Base-by-base conservation (phyloP, 2,329 filamentous ascomycete genomes). In the Fusarium marasasianum region DNA sequence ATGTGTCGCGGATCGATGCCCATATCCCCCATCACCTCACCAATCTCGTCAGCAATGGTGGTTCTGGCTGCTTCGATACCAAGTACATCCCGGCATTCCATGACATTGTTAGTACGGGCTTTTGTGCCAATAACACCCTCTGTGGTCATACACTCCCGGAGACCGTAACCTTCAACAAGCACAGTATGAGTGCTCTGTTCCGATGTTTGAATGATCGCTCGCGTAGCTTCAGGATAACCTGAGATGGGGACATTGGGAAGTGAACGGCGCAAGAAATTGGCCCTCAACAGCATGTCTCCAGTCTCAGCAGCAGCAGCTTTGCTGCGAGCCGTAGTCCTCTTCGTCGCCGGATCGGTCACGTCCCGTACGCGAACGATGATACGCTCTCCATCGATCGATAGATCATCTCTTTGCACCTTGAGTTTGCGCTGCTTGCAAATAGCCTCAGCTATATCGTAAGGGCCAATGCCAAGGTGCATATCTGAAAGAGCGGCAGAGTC, bases 1-100 rank as follows among this genome's bases (percentile, higher is more conserved):
- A 99, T 98, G 85, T 99, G 96, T 63, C 96, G 93, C 50, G 95
- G 96, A 83, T 99, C 96, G 79, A 99, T 98, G 82, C 91, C 91
- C 95, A 99, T 98, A 81, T 92, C 91, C 41, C 90, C 90, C 95
- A 98, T 99, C 80, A 98, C 96, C 59, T 89, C 88, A 60, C 88
- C 89, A 78, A 99, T 98, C 85, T 99, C 96, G 51, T 89, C 86
- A 56, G 96, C 93, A 79, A 99, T 98, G 12, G 95, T 97, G 8
- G 89, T 90, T 68, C 96, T 91, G 7, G 96, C 96, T 2, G 96
- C 96, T 86, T 99, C 96, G 78, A 99, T 98, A 56, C 96, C 96
- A 8, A 99, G 90, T 1, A 98, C 92, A 31, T 96, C 91, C 41
- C 90, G 88, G 77, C 92, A 92, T 84, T 99, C 96, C 89, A 98